Percentiles rank a stretch among this genome's conserved stretches.
These are phyloP conservation scores for Umbelopsis sp. DNA, from an alignment of 192 early-diverging fungal genomes.

Conservation along the genomic window DNA sequence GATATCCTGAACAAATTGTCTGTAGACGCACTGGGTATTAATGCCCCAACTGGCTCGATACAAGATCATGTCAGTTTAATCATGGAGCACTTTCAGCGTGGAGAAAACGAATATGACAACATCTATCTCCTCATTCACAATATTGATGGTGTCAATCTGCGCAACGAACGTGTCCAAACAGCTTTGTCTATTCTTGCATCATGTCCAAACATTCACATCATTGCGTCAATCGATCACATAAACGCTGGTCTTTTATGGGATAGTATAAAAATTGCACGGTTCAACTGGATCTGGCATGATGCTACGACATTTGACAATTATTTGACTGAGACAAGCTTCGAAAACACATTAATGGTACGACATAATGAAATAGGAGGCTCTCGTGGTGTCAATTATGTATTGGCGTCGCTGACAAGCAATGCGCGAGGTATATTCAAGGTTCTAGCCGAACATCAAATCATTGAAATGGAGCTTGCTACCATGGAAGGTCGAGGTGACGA, in stretches of 20 bases:
- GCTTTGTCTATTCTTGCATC: conserved; percentile 71
- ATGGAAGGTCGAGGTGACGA: conserved; percentile 31
- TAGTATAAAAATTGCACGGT: conserved; percentile 61
- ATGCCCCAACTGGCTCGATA: conserved; percentile 50
- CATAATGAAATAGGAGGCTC: conserved; percentile 59
- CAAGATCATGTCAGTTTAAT: conserved; percentile 73
- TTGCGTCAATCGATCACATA: conserved; percentile 92
- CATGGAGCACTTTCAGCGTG: conserved; percentile 60
- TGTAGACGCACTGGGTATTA: conserved; percentile 35
- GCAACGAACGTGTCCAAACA: conserved; percentile 67
- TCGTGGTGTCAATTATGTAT: conserved; percentile 76
- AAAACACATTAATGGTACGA: conserved; percentile 68
- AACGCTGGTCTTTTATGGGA: conserved; percentile 92
- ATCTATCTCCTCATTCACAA: conserved; percentile 87
- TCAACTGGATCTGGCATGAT: conserved; percentile 93
- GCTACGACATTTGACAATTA: conserved; percentile 85
- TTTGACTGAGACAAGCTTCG: conserved; percentile 80
- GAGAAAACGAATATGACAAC: conserved; percentile 44
- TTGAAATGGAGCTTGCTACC: conserved; percentile 39
- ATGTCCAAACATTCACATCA: conserved; percentile 67
- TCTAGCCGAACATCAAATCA: conserved; percentile 83
- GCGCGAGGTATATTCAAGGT: conserved; percentile 85
- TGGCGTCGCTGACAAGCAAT: conserved; percentile 82
- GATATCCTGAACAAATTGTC: conserved; percentile 70
- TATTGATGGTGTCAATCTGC: conserved; percentile 81